These are phyloP conservation scores for Mucor sp. DNA, from an alignment of 371 early-diverging fungal genomes.

Conservation along the genomic window DNA sequence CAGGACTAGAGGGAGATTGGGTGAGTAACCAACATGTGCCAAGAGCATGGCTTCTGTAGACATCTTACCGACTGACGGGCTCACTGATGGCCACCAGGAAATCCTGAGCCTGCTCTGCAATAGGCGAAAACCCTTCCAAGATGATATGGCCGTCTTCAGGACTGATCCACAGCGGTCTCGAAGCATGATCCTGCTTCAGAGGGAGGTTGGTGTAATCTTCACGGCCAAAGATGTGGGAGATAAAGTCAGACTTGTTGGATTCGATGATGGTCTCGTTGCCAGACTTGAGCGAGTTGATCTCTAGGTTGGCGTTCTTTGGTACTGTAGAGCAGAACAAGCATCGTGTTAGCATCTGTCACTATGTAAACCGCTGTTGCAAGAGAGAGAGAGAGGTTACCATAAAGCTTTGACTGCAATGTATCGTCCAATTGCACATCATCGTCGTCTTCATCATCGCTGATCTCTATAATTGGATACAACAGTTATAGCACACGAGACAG, in stretches of 20 bases:
- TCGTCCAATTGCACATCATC: slow-evolving; percentile 49
- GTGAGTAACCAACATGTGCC: not conserved
- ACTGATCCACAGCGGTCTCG: slow-evolving; percentile 96
- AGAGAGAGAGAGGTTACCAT: slow-evolving; percentile 27
- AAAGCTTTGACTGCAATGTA: slow-evolving; percentile 36
- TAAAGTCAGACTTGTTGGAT: slow-evolving; percentile 47
- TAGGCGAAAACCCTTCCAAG: slow-evolving; percentile 95
- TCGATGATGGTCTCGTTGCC: slow-evolving; percentile 24
- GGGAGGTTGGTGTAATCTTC: slow-evolving; percentile 76
- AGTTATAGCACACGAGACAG: not conserved
- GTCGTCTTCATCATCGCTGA: slow-evolving; percentile 42
- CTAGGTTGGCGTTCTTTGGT: slow-evolving; percentile 62
- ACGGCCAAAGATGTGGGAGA: slow-evolving; percentile 68
- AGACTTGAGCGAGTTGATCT: slow-evolving; percentile 38
- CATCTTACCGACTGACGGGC: slow-evolving; percentile 85
- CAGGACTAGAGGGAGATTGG: slow-evolving; percentile 64
- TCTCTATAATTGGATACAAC: slow-evolving; percentile 11
- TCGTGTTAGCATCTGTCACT: not conserved
- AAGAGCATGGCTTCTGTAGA: not conserved
- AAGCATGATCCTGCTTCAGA: slow-evolving; percentile 87
- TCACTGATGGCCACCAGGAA: slow-evolving; percentile 99
- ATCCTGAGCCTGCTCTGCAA: slow-evolving; percentile 96
- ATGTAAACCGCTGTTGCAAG: not conserved
- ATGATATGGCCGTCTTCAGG: slow-evolving; percentile 93
- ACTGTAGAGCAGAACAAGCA: slow-evolving; percentile 24